Evolutionary conservation across 2,329 filamentous ascomycete species (phyloP), one percentile per base, ranked within the genome.

Genomic region (Penicillium sumatraense): DNA sequence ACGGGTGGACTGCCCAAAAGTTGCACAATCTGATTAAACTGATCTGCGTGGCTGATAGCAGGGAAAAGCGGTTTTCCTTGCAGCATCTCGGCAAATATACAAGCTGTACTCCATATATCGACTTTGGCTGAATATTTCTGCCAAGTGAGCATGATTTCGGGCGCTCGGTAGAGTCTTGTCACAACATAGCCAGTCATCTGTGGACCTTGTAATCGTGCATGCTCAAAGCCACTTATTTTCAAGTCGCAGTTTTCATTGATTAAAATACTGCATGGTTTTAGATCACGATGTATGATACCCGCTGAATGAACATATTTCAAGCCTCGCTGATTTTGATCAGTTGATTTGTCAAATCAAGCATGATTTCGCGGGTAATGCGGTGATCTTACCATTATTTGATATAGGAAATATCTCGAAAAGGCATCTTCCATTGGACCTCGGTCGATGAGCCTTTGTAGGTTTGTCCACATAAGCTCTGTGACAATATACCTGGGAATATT

Each of bases 141-240:
- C 93, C 95, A 98, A 63, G 93, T 97, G 72, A 99, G 90, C 93
- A 99, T 98, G 73, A 98, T 98, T 78, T 98, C 95, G 9, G 95
- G 95, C 8, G 95, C 95, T 70, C 93, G 88, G 83, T 99, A 99
- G 83, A 98, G 98, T 82, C 93, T 85, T 57, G 95, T 98, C 36
- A 93, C 96, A 56, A 98, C 93, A 72, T 98, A 98, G 68, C 95
- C 95, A 33, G 95, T 98, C 93, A 98, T 98, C 78, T 98, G 95
- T 26, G 93, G 93, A 72, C 98, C 93, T 74, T 98, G 95, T 69
- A 98, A 96, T 76, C 95, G 90, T 51, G 95, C 93, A 58, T 98
- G 83, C 62, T 93, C 95, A 69, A 99, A 98, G 75, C 98, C 93
- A 83, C 95, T 98, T 75, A 99, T 98, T 81, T 98, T 98, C 67